Conservation (phyloP, 2,329 filamentous ascomycete species). For the Fusarium phyllophilum region DNA sequence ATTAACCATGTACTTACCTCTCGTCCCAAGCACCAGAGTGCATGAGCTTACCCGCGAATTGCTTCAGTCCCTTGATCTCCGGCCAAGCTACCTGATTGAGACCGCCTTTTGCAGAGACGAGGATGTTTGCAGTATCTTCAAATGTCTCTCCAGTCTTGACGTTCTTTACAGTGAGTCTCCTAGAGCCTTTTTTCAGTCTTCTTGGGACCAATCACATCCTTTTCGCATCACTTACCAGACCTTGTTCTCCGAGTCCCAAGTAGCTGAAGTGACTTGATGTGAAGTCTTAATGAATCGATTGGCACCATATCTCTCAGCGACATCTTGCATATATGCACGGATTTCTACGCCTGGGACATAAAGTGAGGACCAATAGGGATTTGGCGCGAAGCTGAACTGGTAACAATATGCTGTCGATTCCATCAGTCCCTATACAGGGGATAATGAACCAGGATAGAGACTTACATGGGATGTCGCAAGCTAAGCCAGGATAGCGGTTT, state of each 20-base stretch:
- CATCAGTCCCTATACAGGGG: neutral
- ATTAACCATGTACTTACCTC: accelerated
- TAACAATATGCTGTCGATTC: neutral
- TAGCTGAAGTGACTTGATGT: neutral
- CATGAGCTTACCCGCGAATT: neutral
- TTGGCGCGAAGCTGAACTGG: neutral
- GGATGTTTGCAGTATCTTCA: neutral
- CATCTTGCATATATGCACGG: neutral
- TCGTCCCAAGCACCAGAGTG: neutral
- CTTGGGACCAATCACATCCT: accelerated
- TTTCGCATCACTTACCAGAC: neutral
- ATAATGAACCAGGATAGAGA: neutral
- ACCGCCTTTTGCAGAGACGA: neutral
- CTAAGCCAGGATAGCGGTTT: neutral
- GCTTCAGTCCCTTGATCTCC: neutral
- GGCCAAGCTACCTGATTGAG: neutral
- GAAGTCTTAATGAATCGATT: neutral
- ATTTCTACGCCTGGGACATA: neutral
- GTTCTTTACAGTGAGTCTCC: neutral
- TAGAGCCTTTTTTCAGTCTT: neutral
- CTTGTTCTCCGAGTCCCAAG: neutral
- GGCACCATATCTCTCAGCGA: neutral
- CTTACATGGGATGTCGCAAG: neutral
- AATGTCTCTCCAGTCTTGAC: neutral
- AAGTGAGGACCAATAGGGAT: neutral